phyloP scores from a whole-genome alignment of 257 asterid genomes.

The Asclepias syriaca region DNA sequence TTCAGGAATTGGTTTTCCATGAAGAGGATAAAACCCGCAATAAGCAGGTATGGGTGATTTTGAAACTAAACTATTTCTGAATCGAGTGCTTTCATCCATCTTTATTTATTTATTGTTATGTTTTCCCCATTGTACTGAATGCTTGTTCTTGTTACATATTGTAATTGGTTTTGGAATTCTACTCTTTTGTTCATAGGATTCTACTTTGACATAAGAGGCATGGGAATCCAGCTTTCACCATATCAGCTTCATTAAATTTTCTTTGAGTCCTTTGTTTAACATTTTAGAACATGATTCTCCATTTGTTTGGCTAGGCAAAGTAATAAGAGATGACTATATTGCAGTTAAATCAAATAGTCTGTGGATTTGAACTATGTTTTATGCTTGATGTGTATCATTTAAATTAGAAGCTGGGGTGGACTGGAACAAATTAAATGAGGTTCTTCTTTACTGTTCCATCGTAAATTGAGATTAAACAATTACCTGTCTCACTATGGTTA shows the following conservation, averaged over 20 bases:
- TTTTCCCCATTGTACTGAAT: not conserved
- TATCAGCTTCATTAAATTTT: not conserved
- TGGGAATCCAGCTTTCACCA: not conserved
- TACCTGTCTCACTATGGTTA: not conserved
- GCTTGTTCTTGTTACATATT: not conserved
- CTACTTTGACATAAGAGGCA: not conserved
- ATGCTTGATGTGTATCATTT: not conserved
- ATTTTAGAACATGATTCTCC: not conserved
- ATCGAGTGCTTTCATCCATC: not conserved
- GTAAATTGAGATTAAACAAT: not conserved
- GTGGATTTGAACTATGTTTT: not conserved
- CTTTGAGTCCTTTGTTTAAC: not conserved
- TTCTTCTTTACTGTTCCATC: not conserved
- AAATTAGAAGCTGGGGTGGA: not conserved
- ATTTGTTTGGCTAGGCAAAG: not conserved
- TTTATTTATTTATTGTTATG: not conserved
- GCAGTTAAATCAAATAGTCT: no score
- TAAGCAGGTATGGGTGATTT: slow-evolving; percentile 24
- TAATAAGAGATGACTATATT: no score
- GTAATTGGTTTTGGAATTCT: not conserved
- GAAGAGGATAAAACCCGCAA: slow-evolving; percentile 34
- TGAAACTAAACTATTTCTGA: not conserved
- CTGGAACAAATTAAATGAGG: not conserved
- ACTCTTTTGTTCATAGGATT: not conserved
- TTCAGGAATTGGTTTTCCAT: slow-evolving; percentile 32